These are phyloP conservation scores for Fallopia convolvulus DNA, from an alignment of 148 eudicot species.

Conservation along the genomic window DNA sequence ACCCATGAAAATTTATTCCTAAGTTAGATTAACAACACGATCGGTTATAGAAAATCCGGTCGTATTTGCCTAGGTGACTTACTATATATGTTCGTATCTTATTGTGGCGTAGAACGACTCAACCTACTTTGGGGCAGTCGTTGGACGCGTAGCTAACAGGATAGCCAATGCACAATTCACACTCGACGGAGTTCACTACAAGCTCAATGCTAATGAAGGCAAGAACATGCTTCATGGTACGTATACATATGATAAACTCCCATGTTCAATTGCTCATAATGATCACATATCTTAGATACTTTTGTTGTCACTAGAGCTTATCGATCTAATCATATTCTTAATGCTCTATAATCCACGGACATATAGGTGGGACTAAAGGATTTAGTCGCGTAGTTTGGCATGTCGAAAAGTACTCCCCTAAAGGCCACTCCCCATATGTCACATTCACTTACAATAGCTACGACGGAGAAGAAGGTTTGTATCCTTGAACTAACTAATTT, in stretches of 20 bases:
- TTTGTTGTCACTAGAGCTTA: background rate
- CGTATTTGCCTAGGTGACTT: too few relatives aligned
- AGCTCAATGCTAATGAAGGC: conserved; percentile 52
- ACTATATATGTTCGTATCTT: too few relatives aligned
- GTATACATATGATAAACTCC: background rate
- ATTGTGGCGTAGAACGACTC: conserved; percentile 42
- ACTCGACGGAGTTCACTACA: conserved; percentile 47
- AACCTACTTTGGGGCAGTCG: conserved; percentile 53
- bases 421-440: conserved; percentile 35
- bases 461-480: conserved; percentile 51
- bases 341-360: background rate
- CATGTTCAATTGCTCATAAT: too few relatives aligned
- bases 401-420: conserved; percentile 36
- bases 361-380: conserved; percentile 63
- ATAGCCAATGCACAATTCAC: conserved; percentile 63
- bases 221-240: conserved; percentile 70
- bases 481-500: background rate
- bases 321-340: background rate
- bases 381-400: conserved; percentile 56
- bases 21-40: too few relatives aligned
- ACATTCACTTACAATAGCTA: conserved; percentile 49
- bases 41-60: too few relatives aligned
- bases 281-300: background rate
- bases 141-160: conserved; percentile 87
- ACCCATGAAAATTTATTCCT: too few relatives aligned